These are phyloP conservation scores for Stentor coeruleus DNA, from an alignment of 73 alveolate species.

Conservation along the genomic window DNA sequence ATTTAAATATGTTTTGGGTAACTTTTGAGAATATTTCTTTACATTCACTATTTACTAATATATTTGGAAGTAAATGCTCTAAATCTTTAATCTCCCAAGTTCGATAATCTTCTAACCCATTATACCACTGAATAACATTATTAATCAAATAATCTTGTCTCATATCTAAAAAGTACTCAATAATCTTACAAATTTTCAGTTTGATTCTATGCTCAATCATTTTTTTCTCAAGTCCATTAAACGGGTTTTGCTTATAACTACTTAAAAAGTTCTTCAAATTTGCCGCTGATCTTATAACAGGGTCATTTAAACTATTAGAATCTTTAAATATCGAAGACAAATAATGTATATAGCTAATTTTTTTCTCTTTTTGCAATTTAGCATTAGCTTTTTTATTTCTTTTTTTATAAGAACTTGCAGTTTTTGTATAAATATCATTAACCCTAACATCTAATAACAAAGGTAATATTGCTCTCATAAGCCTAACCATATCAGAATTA, in stretches of 20 bases:
- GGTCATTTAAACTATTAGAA: constrained; percentile 6
- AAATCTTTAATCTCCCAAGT: background rate
- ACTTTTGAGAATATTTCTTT: background rate
- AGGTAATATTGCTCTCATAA: constrained; percentile 2
- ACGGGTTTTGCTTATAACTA: background rate
- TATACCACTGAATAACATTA: background rate
- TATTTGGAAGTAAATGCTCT: background rate
- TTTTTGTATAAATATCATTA: background rate
- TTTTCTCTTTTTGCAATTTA: background rate
- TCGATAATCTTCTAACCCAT: background rate
- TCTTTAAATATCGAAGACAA: background rate
- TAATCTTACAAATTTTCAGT: constrained; percentile 9
- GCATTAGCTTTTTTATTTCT: background rate
- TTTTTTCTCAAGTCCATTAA: background rate
- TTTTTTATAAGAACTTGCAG: background rate
- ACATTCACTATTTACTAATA: background rate
- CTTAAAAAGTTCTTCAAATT: background rate
- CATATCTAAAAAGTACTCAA: background rate
- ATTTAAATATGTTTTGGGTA: background rate
- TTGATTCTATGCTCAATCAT: background rate
- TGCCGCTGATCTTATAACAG: constrained; percentile 18
- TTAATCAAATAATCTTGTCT: constrained; percentile 23
- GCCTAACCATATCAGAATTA: background rate
- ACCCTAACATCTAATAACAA: background rate
- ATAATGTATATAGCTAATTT: background rate